phyloP scores from a whole-genome alignment of 1,284 basidiomycete genomes.

The Rhodotorula sp. region DNA sequence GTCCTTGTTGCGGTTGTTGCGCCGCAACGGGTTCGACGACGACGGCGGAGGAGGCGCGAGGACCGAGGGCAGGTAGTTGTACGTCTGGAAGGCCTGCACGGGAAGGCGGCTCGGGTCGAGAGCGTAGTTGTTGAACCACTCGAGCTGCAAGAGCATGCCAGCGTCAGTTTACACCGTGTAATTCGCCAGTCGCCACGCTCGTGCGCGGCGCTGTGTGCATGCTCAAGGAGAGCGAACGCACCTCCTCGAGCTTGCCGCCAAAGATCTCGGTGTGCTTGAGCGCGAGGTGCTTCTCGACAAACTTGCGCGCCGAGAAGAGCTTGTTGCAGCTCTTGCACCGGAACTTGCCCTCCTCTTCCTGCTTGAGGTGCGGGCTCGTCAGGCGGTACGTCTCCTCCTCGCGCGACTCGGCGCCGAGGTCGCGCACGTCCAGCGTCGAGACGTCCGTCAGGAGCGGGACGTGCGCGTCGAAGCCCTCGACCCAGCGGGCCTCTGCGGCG shows the following conservation, averaged over 20 bases:
- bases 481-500: constrained; percentile 74
- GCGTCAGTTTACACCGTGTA: neutral
- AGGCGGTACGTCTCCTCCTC: constrained; percentile 76
- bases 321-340: constrained; percentile 92
- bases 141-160: constrained; percentile 62
- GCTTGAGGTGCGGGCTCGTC: constrained; percentile 76
- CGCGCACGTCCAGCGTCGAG: constrained; percentile 73
- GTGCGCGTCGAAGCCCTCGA: constrained; percentile 81
- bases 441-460: constrained; percentile 72
- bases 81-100: constrained; percentile 13
- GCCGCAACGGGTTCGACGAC: neutral
- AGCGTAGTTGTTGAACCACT: constrained; percentile 89
- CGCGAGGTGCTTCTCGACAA: constrained; percentile 72
- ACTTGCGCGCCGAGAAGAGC: constrained; percentile 90
- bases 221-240: constrained; percentile 5
- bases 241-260: constrained; percentile 40
- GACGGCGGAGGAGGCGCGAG: constrained; percentile 10
- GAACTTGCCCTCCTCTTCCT: constrained; percentile 93
- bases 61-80: constrained; percentile 29
- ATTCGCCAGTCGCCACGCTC: no score
- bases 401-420: constrained; percentile 77
- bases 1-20: neutral
- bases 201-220: no score
- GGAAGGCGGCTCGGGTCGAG: constrained; percentile 85
- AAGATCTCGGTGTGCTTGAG: constrained; percentile 47